Conservation (phyloP, 2,329 filamentous ascomycete genomes). For the Xylariaceae sp. region DNA sequence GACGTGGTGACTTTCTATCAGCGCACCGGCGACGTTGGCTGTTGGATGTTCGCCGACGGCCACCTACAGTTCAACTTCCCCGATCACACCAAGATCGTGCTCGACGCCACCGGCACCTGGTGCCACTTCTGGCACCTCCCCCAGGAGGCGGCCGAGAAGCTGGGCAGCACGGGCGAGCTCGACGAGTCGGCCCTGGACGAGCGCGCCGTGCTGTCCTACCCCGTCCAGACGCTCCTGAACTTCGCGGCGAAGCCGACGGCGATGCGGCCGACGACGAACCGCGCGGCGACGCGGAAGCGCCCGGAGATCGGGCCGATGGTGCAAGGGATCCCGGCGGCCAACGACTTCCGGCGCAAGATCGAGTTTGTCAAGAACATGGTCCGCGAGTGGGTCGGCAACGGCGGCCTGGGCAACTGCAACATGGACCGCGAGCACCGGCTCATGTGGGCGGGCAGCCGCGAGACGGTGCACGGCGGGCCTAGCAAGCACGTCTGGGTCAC, state of each 20-base stretch:
- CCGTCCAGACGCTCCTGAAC: slow-evolving; percentile 66
- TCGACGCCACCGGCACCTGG: slow-evolving; percentile 66
- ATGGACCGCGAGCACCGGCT: slow-evolving; percentile 48
- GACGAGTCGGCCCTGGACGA: slow-evolving; percentile 63
- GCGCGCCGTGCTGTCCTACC: slow-evolving; percentile 63
- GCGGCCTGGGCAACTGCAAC: slow-evolving; percentile 60
- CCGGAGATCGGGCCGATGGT: slow-evolving; percentile 54
- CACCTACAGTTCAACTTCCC: slow-evolving; percentile 84
- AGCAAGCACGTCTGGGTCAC: slow-evolving; percentile 63
- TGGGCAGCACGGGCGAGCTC: slow-evolving; percentile 59
- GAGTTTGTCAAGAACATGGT: slow-evolving; percentile 63
- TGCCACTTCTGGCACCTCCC: slow-evolving; percentile 73
- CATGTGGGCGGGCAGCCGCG: slow-evolving; percentile 51
- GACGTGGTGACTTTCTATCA: slow-evolving; percentile 75
- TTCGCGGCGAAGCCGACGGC: slow-evolving; percentile 45
- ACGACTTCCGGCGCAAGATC: slow-evolving; percentile 67
- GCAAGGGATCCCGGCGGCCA: slow-evolving; percentile 60
- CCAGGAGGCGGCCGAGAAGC: slow-evolving; percentile 58
- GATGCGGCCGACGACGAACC: slow-evolving; percentile 34
- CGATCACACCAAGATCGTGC: slow-evolving; percentile 77
- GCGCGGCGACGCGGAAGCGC: slow-evolving; percentile 37
- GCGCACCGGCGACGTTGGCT: slow-evolving; percentile 70
- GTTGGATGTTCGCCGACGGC: slow-evolving; percentile 75
- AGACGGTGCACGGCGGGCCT: slow-evolving; percentile 44
- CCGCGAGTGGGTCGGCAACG: slow-evolving; percentile 62